Base-by-base conservation (phyloP, 345 rosid genomes). In the Murraya koenigii region DNA sequence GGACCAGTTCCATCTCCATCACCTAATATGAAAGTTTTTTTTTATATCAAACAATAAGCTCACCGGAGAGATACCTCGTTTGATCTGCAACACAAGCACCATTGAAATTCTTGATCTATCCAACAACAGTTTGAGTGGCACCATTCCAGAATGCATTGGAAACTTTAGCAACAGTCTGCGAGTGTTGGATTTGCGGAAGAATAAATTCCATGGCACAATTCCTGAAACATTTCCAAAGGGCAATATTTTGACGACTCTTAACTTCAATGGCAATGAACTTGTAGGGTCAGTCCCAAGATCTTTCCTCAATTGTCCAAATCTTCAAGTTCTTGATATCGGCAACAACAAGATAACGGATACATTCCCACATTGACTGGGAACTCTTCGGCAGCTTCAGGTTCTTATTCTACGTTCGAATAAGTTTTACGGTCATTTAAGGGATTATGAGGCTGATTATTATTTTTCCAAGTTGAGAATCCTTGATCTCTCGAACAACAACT, bases 91-190 rank as follows among this genome's bases (percentile, higher is more conserved):
- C 63, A 1, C 20, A 11, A 77, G 63, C 19, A 44, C 55, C 2
- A 64, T 82, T 23, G 0, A 13, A 1, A 1, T 4, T 25, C 71
- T 69, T 11, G 5, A 14, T 6, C 47, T 79, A 7, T 75, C 74
- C 11, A 10, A 74, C 17, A 88, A 83, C 66, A 77, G 74, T 30
- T 82, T 86, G 11, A 64, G 10, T 8, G 85, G 86, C 2, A 78
- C 3, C 30, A 83, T 75, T 39, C 83, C 73, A 49, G 6, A 62
- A 8, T 80, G 69, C 72, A 64, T 75, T 47, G 67, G 72, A 32
- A 67, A 77, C 66, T 80, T 79, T 20, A 78, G 78, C 61, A 32
- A 14, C 0, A 66, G 13, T 3, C 75, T 78, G 14, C 0, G 0
- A 0, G 10, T 4, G 0, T 19, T 80, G 23, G 60, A 82, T 60